Base-by-base conservation (phyloP, 2,329 filamentous ascomycete genomes). In the Aspergillus japonicus region DNA sequence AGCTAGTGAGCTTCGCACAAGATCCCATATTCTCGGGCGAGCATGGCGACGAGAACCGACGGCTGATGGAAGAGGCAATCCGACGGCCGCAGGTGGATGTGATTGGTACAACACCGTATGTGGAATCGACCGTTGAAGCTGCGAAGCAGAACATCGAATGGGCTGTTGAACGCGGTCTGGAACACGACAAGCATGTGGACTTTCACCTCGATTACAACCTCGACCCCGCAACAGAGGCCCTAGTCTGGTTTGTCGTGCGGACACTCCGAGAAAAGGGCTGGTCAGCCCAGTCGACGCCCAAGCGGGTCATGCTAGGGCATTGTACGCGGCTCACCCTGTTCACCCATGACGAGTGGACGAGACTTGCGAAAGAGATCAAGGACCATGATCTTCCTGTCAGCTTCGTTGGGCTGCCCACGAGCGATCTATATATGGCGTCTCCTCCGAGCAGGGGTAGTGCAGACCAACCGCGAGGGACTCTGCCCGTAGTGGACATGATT, bases 191-290 rank as follows among this genome's bases (percentile, higher is more conserved):
- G 54, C 85, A 89, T 69, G 73, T 91, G 5, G 89, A 91, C 67
- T 85, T 91, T 50, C 89, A 91, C 69, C 79, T 91, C 5, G 89
- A 91, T 71, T 91, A 91, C 70, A 86, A 87, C 58, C 76, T 91
- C 2, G 81, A 87, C 54, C 60, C 73, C 2, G 65, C 69, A 1
- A 79, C 73, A 50, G 78, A 82, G 53, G 76, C 85, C 0, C 73
- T 87, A 56, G 74, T 87, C 0, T 84, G 82, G 75, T 74, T 81
- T 47, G 83, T 87, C 1, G 58, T 90, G 23, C 68, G 81, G 1
- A 72, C 77, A 1, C 75, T 90, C 12, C 78, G 80, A 58, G 70
- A 75, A 12, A 71, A 77, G 26, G 60, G 75, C 2, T 91, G 88
- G 88, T 68, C 64, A 58, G 61, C 44, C 29, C 69, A 60, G 57